A percentile compares a stretch with the other conserved stretches of the same genome.
Evolutionary conservation across 306 rosid genomes (phyloP).

Genomic region (Begonia masoniana): DNA sequence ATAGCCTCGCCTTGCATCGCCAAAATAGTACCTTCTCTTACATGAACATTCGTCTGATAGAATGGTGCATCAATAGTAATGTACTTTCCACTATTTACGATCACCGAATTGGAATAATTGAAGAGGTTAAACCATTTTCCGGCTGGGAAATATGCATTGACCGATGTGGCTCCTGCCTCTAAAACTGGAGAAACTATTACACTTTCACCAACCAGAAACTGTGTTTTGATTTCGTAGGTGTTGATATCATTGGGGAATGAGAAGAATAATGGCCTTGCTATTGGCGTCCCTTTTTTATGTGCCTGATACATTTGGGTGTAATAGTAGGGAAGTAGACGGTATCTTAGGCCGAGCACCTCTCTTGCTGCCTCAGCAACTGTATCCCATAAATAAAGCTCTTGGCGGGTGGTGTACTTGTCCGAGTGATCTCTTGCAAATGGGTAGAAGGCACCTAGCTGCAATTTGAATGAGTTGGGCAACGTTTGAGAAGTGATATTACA

Average conservation of each 20-base stretch:
- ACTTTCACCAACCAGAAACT: slow-evolving; percentile 61
- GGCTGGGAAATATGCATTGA: slow-evolving; percentile 63
- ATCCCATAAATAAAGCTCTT: slow-evolving; percentile 84
- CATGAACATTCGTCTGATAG: slow-evolving; percentile 68
- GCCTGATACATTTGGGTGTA: slow-evolving; percentile 81
- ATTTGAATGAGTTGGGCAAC: neutral
- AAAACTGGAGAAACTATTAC: slow-evolving; percentile 71
- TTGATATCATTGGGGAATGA: slow-evolving; percentile 68
- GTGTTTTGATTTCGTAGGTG: slow-evolving; percentile 57
- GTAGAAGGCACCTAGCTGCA: slow-evolving; percentile 84
- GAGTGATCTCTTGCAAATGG: slow-evolving; percentile 93
- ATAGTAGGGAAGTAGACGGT: slow-evolving; percentile 67
- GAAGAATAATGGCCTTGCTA: slow-evolving; percentile 81
- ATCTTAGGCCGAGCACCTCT: slow-evolving; percentile 74
- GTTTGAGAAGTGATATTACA: no score
- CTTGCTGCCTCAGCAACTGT: slow-evolving; percentile 72
- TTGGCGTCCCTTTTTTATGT: slow-evolving; percentile 55
- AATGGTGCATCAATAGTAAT: slow-evolving; percentile 51
- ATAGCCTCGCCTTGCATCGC: slow-evolving; percentile 65
- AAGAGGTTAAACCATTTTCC: slow-evolving; percentile 92
- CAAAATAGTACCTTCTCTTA: slow-evolving; percentile 55
- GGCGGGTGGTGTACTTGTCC: slow-evolving; percentile 19
- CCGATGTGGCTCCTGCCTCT: slow-evolving; percentile 33
- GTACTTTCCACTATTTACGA: slow-evolving; percentile 27
- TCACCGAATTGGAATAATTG: slow-evolving; percentile 44